Evolutionary conservation across 805 yeast genomes (phyloP).

Genomic region (Candida michaelii): DNA sequence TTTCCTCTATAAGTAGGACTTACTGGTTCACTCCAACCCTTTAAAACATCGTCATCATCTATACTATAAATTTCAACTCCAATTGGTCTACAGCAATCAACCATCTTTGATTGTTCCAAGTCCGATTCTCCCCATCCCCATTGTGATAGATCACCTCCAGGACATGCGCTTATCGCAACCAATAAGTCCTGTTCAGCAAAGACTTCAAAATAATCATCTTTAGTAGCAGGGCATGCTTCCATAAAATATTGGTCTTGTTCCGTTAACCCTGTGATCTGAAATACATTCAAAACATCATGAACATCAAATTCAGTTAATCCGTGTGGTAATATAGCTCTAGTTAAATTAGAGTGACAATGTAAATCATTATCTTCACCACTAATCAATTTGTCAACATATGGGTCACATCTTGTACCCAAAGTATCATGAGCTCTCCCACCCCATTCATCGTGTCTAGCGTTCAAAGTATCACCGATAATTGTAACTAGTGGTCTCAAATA

Average conservation of each 20-base stretch:
- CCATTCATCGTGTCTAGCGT: conserved; percentile 59
- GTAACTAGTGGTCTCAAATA: conserved; percentile 63
- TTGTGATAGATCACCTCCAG: conserved; percentile 65
- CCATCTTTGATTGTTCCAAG: conserved; percentile 51
- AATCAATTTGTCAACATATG: conserved; percentile 62
- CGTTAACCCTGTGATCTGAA: conserved; percentile 67
- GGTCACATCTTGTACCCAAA: conserved; percentile 69
- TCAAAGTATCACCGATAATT: conserved; percentile 59
- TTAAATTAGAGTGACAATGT: conserved; percentile 67
- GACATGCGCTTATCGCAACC: conserved; percentile 66
- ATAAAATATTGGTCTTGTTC: conserved; percentile 66
- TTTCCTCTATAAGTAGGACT: conserved; percentile 53
- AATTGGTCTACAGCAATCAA: conserved; percentile 61
- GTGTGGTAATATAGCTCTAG: conserved; percentile 56
- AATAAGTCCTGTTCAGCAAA: conserved; percentile 66
- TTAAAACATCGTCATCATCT: conserved; percentile 45
- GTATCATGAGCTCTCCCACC: conserved; percentile 67
- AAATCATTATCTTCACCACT: conserved; percentile 65
- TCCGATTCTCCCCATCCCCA: conserved; percentile 74
- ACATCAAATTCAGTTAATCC: conserved; percentile 67
- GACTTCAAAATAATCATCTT: conserved; percentile 61
- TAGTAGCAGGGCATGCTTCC: conserved; percentile 66
- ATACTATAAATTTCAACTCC: conserved; percentile 60
- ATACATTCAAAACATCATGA: conserved; percentile 68
- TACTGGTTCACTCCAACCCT: conserved; percentile 53